Conservation (phyloP, 2,329 filamentous ascomycete genomes). For the Colletotrichum gigasporum region DNA sequence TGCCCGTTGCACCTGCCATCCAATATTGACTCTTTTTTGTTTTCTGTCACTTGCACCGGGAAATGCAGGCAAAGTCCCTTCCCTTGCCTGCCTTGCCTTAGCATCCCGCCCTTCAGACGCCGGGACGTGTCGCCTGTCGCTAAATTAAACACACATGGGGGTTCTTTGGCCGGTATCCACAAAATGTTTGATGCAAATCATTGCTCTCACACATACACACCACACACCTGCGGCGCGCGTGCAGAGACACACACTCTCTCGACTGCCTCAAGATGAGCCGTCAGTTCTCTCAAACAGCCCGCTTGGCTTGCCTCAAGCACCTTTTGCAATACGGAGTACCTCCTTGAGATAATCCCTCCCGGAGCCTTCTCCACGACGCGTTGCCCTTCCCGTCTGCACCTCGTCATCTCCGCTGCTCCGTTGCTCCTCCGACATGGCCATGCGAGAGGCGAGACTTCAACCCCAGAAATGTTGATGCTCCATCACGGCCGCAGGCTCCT, state of each 20-base stretch:
- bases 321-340: neutral
- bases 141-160: constrained; percentile 10
- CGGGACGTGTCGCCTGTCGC: neutral
- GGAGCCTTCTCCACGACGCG: constrained; percentile 1
- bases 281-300: constrained; percentile 6
- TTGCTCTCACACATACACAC: neutral
- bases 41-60: too few species aligned
- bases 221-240: too few species aligned
- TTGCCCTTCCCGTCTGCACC: neutral
- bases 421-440: neutral
- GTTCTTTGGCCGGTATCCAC: constrained; percentile 2
- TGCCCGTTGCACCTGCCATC: neutral
- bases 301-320: neutral
- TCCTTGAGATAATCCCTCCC: neutral
- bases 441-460: too few species aligned
- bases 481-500: too few species aligned
- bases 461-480: neutral
- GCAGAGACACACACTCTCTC: too few species aligned
- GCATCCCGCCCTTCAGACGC: neutral
- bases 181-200: constrained; percentile 21
- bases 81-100: neutral
- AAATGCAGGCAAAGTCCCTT: too few species aligned
- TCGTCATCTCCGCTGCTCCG: neutral
- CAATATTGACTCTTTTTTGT: too few species aligned
- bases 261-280: neutral